Percentiles rank a stretch among this genome's conserved stretches.
Conservation (phyloP, 345 rosid genomes). For the Ceriops decandra region DNA sequence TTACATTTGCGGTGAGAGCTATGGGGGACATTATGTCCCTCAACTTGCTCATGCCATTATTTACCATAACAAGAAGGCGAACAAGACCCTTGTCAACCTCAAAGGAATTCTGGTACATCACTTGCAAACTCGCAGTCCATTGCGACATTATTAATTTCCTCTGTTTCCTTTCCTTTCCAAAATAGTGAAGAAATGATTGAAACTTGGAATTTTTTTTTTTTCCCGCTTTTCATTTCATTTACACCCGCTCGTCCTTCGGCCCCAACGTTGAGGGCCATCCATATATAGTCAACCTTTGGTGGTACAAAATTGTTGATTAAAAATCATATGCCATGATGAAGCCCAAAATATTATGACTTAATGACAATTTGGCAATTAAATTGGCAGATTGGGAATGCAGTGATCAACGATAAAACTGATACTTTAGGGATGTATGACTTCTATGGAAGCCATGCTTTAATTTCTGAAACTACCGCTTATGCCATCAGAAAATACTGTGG, state of each 20-base stretch:
- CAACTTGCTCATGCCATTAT: constrained; percentile 35
- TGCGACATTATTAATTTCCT: too few relatives aligned
- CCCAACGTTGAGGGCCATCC: too few relatives aligned
- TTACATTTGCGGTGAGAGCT: constrained; percentile 40
- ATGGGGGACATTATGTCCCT: constrained; percentile 32
- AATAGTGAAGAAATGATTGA: constrained; percentile 12
- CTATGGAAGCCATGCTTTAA: constrained; percentile 55
- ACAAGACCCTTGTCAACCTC: constrained; percentile 23
- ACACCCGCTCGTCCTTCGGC: too few relatives aligned
- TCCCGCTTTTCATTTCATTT: background rate
- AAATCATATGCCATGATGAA: too few relatives aligned
- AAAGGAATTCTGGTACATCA: constrained; percentile 25
- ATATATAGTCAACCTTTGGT: too few relatives aligned
- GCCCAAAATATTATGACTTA: background rate
- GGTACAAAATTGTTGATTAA: too few relatives aligned
- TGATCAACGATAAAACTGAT: constrained; percentile 69
- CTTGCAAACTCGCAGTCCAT: background rate
- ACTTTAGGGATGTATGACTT: constrained; percentile 62
- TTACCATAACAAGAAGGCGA: constrained; percentile 18
- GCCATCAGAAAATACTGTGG: constrained; percentile 42
- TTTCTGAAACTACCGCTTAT: constrained; percentile 36
- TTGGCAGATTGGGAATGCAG: constrained; percentile 80
- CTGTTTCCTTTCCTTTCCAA: background rate
- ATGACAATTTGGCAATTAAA: background rate
- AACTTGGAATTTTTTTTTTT: background rate